Evolutionary conservation across 1,284 basidiomycete genomes (phyloP).

Genomic region (Ganoderma lingzhi): DNA sequence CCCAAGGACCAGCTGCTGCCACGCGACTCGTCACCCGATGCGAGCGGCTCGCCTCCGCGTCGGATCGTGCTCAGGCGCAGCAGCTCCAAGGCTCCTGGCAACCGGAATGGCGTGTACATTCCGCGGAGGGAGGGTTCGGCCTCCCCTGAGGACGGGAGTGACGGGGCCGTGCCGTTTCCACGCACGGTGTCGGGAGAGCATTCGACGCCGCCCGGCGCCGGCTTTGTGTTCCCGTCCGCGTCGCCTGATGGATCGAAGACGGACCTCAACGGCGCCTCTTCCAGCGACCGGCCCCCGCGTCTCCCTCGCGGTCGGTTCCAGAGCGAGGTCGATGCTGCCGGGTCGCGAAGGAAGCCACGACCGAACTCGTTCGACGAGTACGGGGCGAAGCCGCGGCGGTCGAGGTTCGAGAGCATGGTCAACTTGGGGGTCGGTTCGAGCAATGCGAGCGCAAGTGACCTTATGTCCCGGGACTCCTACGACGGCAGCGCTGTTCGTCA

Average conservation of each 20-base stretch:
- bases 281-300: slow-evolving; percentile 55
- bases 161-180: slow-evolving; percentile 65
- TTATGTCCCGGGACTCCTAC: slow-evolving; percentile 64
- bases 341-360: slow-evolving; percentile 57
- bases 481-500: slow-evolving; percentile 74
- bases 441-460: slow-evolving; percentile 70
- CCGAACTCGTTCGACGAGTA: slow-evolving; percentile 77
- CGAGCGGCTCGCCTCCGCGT: slow-evolving; percentile 44
- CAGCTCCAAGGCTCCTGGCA: slow-evolving; percentile 57
- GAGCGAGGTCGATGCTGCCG: slow-evolving; percentile 69
- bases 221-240: slow-evolving; percentile 43
- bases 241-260: slow-evolving; percentile 33
- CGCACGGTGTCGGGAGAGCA: slow-evolving; percentile 59
- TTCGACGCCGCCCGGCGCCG: slow-evolving; percentile 46
- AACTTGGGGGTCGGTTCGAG: slow-evolving; percentile 61
- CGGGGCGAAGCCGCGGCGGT: slow-evolving; percentile 56
- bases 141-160: slow-evolving; percentile 42
- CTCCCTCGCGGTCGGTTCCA: slow-evolving; percentile 69
- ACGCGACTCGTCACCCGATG: slow-evolving; percentile 66
- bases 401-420: slow-evolving; percentile 75
- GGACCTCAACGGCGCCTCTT: slow-evolving; percentile 25
- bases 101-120: slow-evolving; percentile 59
- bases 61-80: slow-evolving; percentile 63
- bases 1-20: slow-evolving; percentile 63
- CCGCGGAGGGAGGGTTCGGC: slow-evolving; percentile 46